A percentile compares a stretch with the other conserved stretches of the same genome.
Evolutionary conservation across 305 asterid species (phyloP).

Genomic region (Ruellia speciosa): DNA sequence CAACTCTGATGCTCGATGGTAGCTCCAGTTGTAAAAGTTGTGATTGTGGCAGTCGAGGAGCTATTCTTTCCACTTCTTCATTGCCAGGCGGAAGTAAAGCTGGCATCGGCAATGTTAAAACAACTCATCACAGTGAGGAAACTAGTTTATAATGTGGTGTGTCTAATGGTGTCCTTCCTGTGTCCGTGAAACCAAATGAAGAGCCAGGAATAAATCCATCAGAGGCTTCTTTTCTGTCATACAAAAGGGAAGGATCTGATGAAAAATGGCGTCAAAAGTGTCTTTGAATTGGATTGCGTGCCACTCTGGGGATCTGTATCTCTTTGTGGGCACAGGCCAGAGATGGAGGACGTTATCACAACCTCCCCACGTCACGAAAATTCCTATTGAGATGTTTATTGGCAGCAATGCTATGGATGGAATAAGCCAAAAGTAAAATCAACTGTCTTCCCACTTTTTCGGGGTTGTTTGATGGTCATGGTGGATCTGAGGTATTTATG

Average conservation of each 20-base stretch:
- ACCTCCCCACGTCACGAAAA: constrained; percentile 61
- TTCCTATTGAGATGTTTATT: constrained; percentile 63
- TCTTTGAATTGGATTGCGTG: constrained; percentile 69
- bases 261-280: constrained; percentile 51
- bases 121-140: constrained; percentile 24
- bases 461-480: constrained; percentile 96
- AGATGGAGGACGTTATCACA: constrained; percentile 78
- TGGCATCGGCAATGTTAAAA: too few species aligned
- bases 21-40: neutral
- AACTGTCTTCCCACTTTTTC: constrained; percentile 68
- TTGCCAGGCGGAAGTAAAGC: too few species aligned
- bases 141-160: constrained; percentile 18
- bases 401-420: constrained; percentile 46
- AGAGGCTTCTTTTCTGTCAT: constrained; percentile 47
- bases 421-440: constrained; percentile 52
- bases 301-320: constrained; percentile 94
- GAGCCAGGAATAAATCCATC: constrained; percentile 54
- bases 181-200: constrained; percentile 23
- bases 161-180: constrained; percentile 21
- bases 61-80: too few species aligned
- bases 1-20: neutral
- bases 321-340: constrained; percentile 66
- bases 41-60: too few species aligned
- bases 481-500: constrained; percentile 78
- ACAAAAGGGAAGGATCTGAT: constrained; percentile 34